Base-by-base conservation (phyloP, 192 early-diverging fungal genomes). In the Coemansia guatemalensis region DNA sequence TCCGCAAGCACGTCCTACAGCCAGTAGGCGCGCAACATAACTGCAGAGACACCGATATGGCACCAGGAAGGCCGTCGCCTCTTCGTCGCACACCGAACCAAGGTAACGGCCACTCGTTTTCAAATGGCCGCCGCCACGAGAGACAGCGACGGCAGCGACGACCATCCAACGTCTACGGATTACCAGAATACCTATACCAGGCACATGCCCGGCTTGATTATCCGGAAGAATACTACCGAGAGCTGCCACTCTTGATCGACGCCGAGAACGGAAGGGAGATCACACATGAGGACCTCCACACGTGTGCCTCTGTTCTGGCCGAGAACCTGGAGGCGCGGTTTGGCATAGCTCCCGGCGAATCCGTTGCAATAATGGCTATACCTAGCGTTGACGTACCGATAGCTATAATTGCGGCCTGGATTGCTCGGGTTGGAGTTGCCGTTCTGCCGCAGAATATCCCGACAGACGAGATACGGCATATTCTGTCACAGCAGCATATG, bases 381-480 rank as follows among this genome's bases (percentile, higher is more conserved):
- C 67, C 77, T 9, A 67, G 53, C 20, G 64, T 79, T 14, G 64
- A 79, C 21, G 47, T 70, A 2, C 77, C 64, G 5, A 62, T 79
- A 17, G 62, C 68, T 8, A 26, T 63, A 5, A 53, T 61, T 5
- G 77, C 77, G 4, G 64, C 71, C 3, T 79, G 77, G 77, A 23
- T 66, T 1, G 56, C 55, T 8, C 35, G 77, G 5, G 71, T 53
- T 9, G 64, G 56, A 32, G 53, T 74, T 21, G 66, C 74, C 21
- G 64, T 65, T 18, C 44, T 79, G 39, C 51, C 60, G 29, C 61
- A 71, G 0, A 60, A 69, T 18, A 33, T 56, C 11, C 7, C 23
- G 3, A n/a, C 22, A 18, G 51, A 41, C 8, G 72, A 68, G 52
- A 39, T 68, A 14, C 56, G 44, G 2, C 57, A 20, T 5, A 22